Conservation (phyloP, 805 yeast species). For the Candida wancherniae region DNA sequence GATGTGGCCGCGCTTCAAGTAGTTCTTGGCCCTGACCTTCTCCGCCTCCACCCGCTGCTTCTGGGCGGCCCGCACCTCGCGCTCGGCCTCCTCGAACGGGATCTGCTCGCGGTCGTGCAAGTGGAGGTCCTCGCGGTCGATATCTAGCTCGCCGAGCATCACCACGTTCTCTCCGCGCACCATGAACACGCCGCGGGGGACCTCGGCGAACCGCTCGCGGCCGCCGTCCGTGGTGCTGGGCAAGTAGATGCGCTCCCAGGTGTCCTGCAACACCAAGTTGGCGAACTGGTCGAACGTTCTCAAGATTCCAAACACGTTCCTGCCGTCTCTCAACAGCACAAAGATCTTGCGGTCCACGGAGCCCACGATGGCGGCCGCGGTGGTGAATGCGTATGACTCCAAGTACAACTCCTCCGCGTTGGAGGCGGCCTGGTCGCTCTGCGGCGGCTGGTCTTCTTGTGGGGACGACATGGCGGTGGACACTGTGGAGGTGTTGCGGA, state of each 20-base stretch:
- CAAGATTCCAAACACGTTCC: conserved; percentile 79
- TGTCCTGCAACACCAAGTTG: conserved; percentile 86
- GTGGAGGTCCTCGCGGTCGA: conserved; percentile 76
- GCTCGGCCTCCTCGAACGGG: conserved; percentile 58
- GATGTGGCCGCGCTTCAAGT: conserved; percentile 51
- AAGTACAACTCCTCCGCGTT: conserved; percentile 56
- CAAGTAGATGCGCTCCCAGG: conserved; percentile 78
- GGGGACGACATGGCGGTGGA: too few relatives aligned
- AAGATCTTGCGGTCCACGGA: conserved; percentile 79
- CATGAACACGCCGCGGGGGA: conserved; percentile 73
- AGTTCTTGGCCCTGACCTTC: conserved; percentile 42
- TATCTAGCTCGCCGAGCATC: conserved; percentile 88
- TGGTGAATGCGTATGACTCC: conserved; percentile 78
- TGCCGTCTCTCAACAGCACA: conserved; percentile 85
- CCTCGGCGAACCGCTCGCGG: conserved; percentile 61
- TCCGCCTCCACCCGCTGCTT: conserved; percentile 35
- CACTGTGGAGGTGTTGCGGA: too few relatives aligned
- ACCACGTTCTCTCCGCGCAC: conserved; percentile 96
- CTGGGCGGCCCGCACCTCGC: conserved; percentile 30
- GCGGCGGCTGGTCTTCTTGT: conserved; percentile 3
- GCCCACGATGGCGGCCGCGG: conserved; percentile 87
- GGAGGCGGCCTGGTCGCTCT: conserved; percentile 19
- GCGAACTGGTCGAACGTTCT: conserved; percentile 96
- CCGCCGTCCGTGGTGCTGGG: conserved; percentile 33
- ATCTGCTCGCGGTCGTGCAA: conserved; percentile 52